Conservation (phyloP, 2,329 filamentous ascomycete genomes). For the Ascosphaera acerosa region DNA sequence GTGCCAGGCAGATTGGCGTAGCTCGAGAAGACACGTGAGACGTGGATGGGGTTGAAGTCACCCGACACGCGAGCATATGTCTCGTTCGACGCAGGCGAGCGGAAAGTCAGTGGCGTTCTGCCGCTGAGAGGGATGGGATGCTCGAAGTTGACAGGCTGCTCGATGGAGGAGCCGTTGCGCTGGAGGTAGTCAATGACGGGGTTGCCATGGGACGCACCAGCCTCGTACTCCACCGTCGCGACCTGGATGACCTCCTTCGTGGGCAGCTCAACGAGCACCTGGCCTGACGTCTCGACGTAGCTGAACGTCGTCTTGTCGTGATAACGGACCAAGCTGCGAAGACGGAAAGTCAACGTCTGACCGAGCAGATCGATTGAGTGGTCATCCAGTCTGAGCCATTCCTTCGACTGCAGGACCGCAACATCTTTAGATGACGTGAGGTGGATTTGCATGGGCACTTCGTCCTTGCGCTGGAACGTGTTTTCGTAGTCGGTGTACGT, state of each 20-base stretch:
- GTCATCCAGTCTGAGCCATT: slow-evolving; percentile 85
- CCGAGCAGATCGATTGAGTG: slow-evolving; percentile 67
- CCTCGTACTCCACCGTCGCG: slow-evolving; percentile 88
- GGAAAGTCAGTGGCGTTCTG: slow-evolving; percentile 66
- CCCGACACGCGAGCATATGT: slow-evolving; percentile 93
- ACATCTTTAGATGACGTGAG: slow-evolving; percentile 74
- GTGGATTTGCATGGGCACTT: slow-evolving; percentile 85
- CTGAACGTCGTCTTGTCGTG: slow-evolving; percentile 88
- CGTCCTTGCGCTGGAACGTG: slow-evolving; percentile 93
- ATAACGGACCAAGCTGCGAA: slow-evolving; percentile 75
- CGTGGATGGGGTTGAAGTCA: slow-evolving; percentile 97
- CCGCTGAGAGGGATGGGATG: slow-evolving; percentile 90
- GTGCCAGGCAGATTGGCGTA: slow-evolving; percentile 92
- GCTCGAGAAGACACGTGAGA: slow-evolving; percentile 84
- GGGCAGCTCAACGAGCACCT: slow-evolving; percentile 79
- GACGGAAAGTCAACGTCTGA: slow-evolving; percentile 86
- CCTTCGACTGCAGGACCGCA: slow-evolving; percentile 80
- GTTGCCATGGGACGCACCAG: slow-evolving; percentile 77
- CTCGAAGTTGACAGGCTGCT: slow-evolving; percentile 92
- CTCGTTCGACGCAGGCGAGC: slow-evolving; percentile 88
- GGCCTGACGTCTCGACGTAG: slow-evolving; percentile 71
- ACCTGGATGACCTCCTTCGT: slow-evolving; percentile 96
- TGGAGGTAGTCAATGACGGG: slow-evolving; percentile 90
- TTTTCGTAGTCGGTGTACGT: slow-evolving; percentile 85
- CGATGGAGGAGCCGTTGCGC: slow-evolving; percentile 72